Base-by-base conservation (phyloP, 495 filamentous ascomycete species). In the Jackrogersella multiformis region DNA sequence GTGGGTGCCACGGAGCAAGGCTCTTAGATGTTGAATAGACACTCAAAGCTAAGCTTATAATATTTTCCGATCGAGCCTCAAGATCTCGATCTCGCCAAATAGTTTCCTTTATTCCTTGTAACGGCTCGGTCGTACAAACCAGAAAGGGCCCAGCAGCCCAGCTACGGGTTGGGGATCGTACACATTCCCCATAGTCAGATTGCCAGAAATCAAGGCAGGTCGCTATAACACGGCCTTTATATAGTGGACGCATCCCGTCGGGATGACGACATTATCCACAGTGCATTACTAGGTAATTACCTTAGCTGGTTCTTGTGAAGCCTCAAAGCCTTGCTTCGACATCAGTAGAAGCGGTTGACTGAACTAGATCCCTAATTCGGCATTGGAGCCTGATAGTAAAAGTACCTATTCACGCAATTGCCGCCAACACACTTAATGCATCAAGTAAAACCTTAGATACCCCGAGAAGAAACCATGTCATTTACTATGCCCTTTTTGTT, bases 61-160 rank as follows among this genome's bases (percentile, higher is more conserved):
- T 56, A 51, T 56, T 60, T 56, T 59, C 66, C 66, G 61, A 69
- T 69, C 56, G 42, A 69, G 66, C 60, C 66, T 69, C 56, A 61
- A 38, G 55, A 64, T 56, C 59, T 61, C 60, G 66, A 64, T 69
- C 66, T 60, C 12, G 49, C 54, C 12, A 28, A 49, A 64, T 21
- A 56, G 61, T 48, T 41, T 58, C 41, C 30, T 46, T 42, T 35
- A 30, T 52, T 51, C 57, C 20, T 15, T 21, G 24, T 20, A 23
- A 41, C 42, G n/a, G 16, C 21, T 46, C 55, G 24, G 55, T 35
- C 28, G 41, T 23, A 35, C 46, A 48, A 60, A 49, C 56, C 41
- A 21, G 56, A 56, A 21, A 61, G n/a, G 24, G 35, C 32, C 57
- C 56, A n/a, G n/a, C 38, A 41, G 57, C 44, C 35, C 21, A 13